phyloP scores from a whole-genome alignment of 768 basidiomycete species.

The Calocera viscosa region DNA sequence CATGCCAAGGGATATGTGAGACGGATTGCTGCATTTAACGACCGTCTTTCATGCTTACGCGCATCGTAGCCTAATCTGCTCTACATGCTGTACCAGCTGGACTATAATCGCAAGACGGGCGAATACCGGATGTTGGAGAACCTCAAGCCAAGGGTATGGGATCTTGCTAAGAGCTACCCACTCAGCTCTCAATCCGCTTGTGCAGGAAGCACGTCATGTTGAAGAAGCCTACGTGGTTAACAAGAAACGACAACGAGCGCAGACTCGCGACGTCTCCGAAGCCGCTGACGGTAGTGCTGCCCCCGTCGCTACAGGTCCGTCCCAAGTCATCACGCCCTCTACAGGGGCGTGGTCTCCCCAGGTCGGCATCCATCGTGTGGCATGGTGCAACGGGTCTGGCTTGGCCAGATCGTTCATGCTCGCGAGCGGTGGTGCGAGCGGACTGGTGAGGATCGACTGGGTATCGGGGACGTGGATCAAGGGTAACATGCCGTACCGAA shows the following conservation, averaged over 20 bases:
- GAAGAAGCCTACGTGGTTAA: neutral
- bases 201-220: neutral
- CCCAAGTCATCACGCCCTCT: constrained; percentile 26
- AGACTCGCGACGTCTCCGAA: constrained; percentile 31
- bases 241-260: neutral
- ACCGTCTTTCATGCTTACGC: neutral
- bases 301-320: constrained; percentile 20
- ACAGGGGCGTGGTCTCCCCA: constrained; percentile 70
- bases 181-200: neutral
- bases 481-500: constrained; percentile 52
- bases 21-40: no score
- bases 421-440: constrained; percentile 71
- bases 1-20: constrained; percentile 15
- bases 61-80: constrained; percentile 53
- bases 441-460: constrained; percentile 75
- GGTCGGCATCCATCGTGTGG: constrained; percentile 61
- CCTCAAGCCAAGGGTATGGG: constrained; percentile 53
- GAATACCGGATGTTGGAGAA: constrained; percentile 83
- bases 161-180: neutral
- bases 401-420: constrained; percentile 45
- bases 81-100: constrained; percentile 73
- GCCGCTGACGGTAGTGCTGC: constrained; percentile 3
- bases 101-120: constrained; percentile 63
- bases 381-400: constrained; percentile 72
- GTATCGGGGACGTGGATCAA: constrained; percentile 62